These are phyloP conservation scores for Hyaloperonospora brassicae DNA, from an alignment of 352 stramenopile species.

Conservation along the genomic window DNA sequence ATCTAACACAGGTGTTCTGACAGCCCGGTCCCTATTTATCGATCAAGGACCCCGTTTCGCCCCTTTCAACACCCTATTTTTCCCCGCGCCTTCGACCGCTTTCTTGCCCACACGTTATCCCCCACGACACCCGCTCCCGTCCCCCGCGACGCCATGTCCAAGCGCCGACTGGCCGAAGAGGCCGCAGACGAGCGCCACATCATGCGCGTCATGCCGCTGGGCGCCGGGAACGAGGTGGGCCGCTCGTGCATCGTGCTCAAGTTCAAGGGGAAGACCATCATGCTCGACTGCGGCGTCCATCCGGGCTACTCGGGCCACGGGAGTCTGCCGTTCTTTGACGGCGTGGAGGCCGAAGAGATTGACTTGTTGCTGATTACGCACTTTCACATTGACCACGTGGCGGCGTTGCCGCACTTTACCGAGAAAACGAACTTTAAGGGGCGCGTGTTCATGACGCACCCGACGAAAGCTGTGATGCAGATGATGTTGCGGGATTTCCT, in stretches of 20 bases:
- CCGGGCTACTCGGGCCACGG: slow-evolving; percentile 93
- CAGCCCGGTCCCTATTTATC: no score
- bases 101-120: neutral
- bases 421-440: slow-evolving; percentile 98
- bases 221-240: slow-evolving; percentile 97
- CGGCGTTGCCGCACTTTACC: slow-evolving; percentile 97
- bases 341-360: slow-evolving; percentile 91
- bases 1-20: no score
- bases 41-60: no score
- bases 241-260: slow-evolving; percentile 99
- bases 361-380: slow-evolving; percentile 98
- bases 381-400: slow-evolving; percentile 99
- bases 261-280: slow-evolving; percentile 98
- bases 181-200: slow-evolving; percentile 80
- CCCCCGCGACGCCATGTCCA: slow-evolving; percentile 36
- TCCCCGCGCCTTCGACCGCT: neutral
- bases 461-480: slow-evolving; percentile 98
- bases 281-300: slow-evolving; percentile 89
- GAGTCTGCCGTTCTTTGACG: slow-evolving; percentile 97
- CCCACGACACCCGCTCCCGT: neutral
- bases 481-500: slow-evolving; percentile 97
- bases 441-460: slow-evolving; percentile 98
- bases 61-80: no score
- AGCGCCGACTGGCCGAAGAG: slow-evolving; percentile 64
- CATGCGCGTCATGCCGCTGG: slow-evolving; percentile 93